Percentiles rank a stretch among this genome's conserved stretches.
Evolutionary conservation across 2,329 filamentous ascomycete species (phyloP).

Genomic region (Tolypocladium pustulatum): DNA sequence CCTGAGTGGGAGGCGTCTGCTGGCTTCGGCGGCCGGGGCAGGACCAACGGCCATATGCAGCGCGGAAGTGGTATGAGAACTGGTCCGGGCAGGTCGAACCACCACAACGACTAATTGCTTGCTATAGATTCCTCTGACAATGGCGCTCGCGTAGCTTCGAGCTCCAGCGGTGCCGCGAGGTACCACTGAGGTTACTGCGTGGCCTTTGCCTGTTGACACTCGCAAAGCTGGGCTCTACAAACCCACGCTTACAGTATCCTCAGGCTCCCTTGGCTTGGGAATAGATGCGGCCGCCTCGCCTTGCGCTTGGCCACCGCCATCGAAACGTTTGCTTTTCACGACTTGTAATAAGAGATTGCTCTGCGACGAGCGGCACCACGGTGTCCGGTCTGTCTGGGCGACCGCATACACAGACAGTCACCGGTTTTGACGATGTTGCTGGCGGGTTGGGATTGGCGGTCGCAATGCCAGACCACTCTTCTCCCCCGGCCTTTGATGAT

Average conservation of each 20-base stretch:
- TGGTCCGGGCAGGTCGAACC: background rate
- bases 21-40: constrained; percentile 43
- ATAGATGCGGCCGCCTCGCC: background rate
- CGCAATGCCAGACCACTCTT: constrained; percentile 5
- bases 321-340: constrained; percentile 21
- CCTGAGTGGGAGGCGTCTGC: constrained; percentile 48
- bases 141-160: constrained; percentile 25
- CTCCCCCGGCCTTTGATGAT: constrained; percentile 21
- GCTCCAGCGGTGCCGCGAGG: constrained; percentile 22
- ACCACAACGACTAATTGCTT: constrained; percentile 6
- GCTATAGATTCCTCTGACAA: constrained; percentile 31
- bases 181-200: constrained; percentile 20
- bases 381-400: background rate
- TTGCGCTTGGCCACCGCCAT: background rate
- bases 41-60: constrained; percentile 50
- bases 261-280: background rate
- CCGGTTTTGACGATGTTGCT: background rate
- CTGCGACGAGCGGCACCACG: background rate
- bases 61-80: constrained; percentile 46
- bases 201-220: background rate
- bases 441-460: constrained; percentile 6
- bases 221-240: background rate
- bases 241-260: background rate
- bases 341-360: constrained; percentile 25
- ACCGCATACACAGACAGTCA: background rate